Base-by-base conservation (phyloP, 352 stramenopile genomes). In the Globisporangium sylvaticum region DNA sequence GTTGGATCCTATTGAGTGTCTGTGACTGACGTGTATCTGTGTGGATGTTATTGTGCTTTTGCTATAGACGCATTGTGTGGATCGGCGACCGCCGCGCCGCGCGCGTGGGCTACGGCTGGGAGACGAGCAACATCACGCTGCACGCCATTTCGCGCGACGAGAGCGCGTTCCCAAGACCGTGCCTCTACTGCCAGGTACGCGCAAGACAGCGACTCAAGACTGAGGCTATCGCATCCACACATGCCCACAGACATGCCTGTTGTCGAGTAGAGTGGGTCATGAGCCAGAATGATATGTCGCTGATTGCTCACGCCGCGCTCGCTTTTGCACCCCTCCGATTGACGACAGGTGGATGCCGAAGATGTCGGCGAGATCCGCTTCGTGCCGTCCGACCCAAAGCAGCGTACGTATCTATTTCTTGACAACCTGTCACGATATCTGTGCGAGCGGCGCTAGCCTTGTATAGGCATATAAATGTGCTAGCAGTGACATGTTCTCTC, bases 81-180 rank as follows among this genome's bases (percentile, higher is more conserved):
- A 69, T 94, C 25, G 71, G 77, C 18, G 71, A 78, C 22, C 68
- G 66, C 24, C 50, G 71, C 8, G 74, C 66, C 5, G 39, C 56
- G 44, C 74, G 70, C 42, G 76, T 91, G 1, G 87, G 87, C 34
- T 92, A 88, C 62, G 84, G 78, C 15, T 94, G 87, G 87, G 83
- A 92, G 57, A 90, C 89, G 68, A 81, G 69, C 44, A 66, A 71
- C 10, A 74, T 94, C 44, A 89, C 80, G 22, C 72, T 95, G 58
- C 87, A 95, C 60, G 87, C 87, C 32, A 91, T 95, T 61, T 92
- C 84, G 32, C 79, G 84, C 53, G 87, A 95, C 71, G 70, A 70
- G 1, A 66, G 44, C 9, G 83, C 83, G 18, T 95, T 93, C 67
- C 77, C 78, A 4, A 71, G 68, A 22, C 82, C 87, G 7, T 95